Base-by-base conservation (phyloP, 345 rosid genomes). In the Salix exigua region DNA sequence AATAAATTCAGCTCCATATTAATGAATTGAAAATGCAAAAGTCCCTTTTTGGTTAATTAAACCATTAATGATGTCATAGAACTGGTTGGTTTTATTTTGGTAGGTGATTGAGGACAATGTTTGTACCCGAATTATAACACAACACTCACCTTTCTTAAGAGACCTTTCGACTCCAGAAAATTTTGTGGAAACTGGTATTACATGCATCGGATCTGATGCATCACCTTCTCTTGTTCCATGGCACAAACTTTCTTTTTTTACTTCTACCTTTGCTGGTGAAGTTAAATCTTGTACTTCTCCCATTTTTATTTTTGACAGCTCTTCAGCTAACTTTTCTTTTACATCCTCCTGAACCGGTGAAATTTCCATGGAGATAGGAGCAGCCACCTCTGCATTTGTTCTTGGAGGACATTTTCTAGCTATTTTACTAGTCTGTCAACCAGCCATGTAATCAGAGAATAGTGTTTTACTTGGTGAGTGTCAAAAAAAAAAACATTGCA, bases 281-380 rank as follows among this genome's bases (percentile, higher is more conserved):
- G 63, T 46, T 23, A 75, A 79, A 60, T 79, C 81, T 69, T 70
- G 84, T 46, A 84, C 61, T 72, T 88, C 98, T 44, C 55, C 91
- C 91, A 93, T 86, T 86, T 82, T 89, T 75, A 90, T 86, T 85
- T 86, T 92, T 58, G 98, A 92, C 72, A 89, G 70, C 77, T 86
- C 98, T 80, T 91, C 90, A 25, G 88, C 96, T 81, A 96, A 83
- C 80, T 83, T 82, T 30, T 85, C 77, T 78, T 88, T 92, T 64
- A 61, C 89, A 74, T 86, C 89, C 77, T 90, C 88, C 66, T 83
- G 87, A 66, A 70, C 82, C 23, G 37, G 80, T 80, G 80, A 70
- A 71, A 78, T 76, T 66, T 78, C 86, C 82, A 80, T 77, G 61
- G 85, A 76, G 73, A 72, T 73, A 63, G 76, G 80, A 64, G 77